phyloP scores from a whole-genome alignment of 2,329 filamentous ascomycete species.

The Neofusicoccum kwambonambiense region DNA sequence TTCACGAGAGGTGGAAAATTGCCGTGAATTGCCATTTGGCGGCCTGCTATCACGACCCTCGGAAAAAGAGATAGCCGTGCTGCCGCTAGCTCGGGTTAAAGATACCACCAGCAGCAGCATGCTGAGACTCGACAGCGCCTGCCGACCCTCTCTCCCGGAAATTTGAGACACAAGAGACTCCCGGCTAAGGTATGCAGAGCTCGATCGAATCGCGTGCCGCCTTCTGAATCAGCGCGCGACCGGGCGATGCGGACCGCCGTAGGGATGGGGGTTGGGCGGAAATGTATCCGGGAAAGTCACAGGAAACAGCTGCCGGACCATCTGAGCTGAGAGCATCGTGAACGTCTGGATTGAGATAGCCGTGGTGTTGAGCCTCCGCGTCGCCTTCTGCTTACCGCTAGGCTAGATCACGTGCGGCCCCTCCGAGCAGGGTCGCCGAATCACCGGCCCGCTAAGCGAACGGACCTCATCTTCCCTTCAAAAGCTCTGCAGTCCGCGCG shows the following conservation, averaged over 20 bases:
- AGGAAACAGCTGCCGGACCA: not conserved
- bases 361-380: not conserved
- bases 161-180: not conserved
- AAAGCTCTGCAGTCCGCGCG: not conserved
- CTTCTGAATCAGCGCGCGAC: not conserved
- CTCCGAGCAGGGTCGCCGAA: not conserved
- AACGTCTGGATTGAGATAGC: not conserved
- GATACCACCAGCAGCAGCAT: not conserved
- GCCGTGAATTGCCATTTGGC: not conserved
- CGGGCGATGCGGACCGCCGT: not conserved
- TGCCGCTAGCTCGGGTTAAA: conserved; percentile 1
- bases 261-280: not conserved
- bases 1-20: conserved; percentile 15
- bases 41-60: not conserved
- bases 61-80: conserved; percentile 11
- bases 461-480: not conserved
- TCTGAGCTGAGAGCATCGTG: not conserved
- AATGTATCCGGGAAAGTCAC: not conserved
- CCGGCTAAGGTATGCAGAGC: not conserved
- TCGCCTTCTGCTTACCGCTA: not conserved
- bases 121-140: not conserved
- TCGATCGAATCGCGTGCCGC: not conserved
- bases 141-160: not conserved
- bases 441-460: conserved; percentile 16
- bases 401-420: not conserved